Evolutionary conservation across 139 green algal genomes (phyloP), one percentile per base, ranked within the genome.

Genomic region (Chlorella sorokiniana): DNA sequence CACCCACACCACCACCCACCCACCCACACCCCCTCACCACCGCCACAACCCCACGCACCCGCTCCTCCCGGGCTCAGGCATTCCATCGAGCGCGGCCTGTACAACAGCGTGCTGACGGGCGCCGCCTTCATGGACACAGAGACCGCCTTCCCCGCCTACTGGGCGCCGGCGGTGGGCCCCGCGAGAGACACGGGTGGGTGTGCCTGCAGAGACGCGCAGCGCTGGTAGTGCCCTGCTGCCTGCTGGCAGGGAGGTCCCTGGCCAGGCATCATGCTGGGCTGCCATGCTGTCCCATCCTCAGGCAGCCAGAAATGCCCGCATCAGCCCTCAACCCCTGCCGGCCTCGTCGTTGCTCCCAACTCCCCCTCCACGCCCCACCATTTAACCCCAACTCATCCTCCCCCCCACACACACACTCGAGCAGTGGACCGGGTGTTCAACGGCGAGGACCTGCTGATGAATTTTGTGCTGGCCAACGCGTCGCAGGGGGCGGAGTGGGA

Each of bases 371-470:
- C n/a, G n/a, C n/a, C n/a, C n/a, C n/a, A n/a, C n/a, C n/a, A n/a
- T n/a, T n/a, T n/a, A n/a, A n/a, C n/a, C n/a, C n/a, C n/a, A n/a
- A n/a, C n/a, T n/a, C n/a, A n/a, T n/a, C n/a, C n/a, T n/a, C n/a
- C n/a, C n/a, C n/a, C n/a, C n/a, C n/a, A n/a, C n/a, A n/a, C n/a
- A n/a, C n/a, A n/a, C n/a, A n/a, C n/a, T n/a, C n/a, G n/a, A 16
- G 37, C 42, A 59, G 88, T 91, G 38, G 88, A 91, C 78, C 22
- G n/a, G 0, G 71, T 89, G 25, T 90, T 89, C 63, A 91, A 91
- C 80, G 84, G 88, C 38, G 88, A 91, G 31, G 88, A 91, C 67
- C 59, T 91, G 74, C 70, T 91, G 69, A 77, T 90, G 62, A 91
- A 91, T 76, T 90, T 88, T 71, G 71, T 91, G 35, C 63, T 91